phyloP scores from a whole-genome alignment of 441 rosid species.

The Eutrema salsugineum region DNA sequence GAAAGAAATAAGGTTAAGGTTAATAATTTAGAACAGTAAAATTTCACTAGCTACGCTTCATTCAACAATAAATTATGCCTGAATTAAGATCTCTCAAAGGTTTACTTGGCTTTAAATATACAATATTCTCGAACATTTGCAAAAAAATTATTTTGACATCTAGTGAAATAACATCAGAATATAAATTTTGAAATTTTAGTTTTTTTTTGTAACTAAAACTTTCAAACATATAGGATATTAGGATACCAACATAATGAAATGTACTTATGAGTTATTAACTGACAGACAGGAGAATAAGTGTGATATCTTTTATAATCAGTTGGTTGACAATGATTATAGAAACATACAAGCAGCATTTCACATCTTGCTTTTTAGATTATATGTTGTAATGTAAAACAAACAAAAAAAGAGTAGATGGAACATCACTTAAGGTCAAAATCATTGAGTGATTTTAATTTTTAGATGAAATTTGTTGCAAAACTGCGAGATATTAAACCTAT shows the following conservation, averaged over 20 bases:
- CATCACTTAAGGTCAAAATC: too few species aligned
- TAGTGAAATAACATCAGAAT: neutral
- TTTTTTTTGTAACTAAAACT: neutral
- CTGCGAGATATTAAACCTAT: too few species aligned
- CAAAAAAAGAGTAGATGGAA: neutral
- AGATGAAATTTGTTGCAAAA: too few species aligned
- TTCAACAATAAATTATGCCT: constrained; percentile 8
- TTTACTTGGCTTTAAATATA: constrained; percentile 2
- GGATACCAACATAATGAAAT: neutral
- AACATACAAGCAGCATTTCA: neutral
- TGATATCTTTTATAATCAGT: neutral
- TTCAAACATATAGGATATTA: neutral
- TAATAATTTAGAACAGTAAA: neutral
- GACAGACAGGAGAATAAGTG: neutral
- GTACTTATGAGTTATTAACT: neutral
- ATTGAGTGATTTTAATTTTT: too few species aligned
- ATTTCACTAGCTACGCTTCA: neutral
- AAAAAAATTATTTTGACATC: too few species aligned
- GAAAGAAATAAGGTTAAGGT: neutral
- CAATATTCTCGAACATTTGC: neutral
- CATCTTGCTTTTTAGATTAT: neutral
- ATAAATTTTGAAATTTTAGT: neutral
- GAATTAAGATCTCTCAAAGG: neutral
- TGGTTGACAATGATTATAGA: neutral
- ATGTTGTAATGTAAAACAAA: neutral